Base-by-base conservation (phyloP, 1,139 yeast genomes). In the Kodamaea ohmeri region DNA sequence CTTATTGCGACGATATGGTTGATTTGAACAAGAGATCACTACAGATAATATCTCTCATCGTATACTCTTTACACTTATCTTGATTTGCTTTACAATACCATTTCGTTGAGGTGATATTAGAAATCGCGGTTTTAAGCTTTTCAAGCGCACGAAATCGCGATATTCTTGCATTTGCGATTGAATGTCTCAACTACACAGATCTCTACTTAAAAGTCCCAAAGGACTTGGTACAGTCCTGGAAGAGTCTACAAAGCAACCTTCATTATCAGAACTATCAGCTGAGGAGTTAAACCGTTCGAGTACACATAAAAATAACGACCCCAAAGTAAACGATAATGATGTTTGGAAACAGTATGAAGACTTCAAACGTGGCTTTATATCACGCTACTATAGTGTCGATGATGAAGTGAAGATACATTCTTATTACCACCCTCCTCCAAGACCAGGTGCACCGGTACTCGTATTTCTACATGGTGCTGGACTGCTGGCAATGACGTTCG, bases 391-490 rank as follows among this genome's bases (percentile, higher is more conserved):
- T n/a, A 8, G 3, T 4, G 26, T 21, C 7, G 19, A 21, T 13
- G 16, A 20, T 14, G 3, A 5, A 3, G 13, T 12, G 7, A 20
- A 13, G 18, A 36, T 87, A 56, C 77, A 80, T 42, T 76, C 81
- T 0, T 86, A 82, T 55, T 84, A 69, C 49, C 65, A 67, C 11
- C 69, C 78, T 0, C 92, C 96, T 0, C 40, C 51, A 2, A 39
- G 1, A 35, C 50, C 0, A 53, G 58, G 0, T 66, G 74, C 0
- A 83, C 94, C 0, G 53, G 88, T 1, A 78, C 85, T 31, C 48
- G 63, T 90, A 2, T 80, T 81, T 47, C 94, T 87, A 46, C 99
- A 92, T 58, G 99, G 99, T 4, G 97, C 97, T 1, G 98, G 97
- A 1, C 89, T 97, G 1, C 78, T 87, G 2, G 88, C 84, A 0